Conservation (phyloP, 2,329 filamentous ascomycete species). For the Monosporascus sp. region DNA sequence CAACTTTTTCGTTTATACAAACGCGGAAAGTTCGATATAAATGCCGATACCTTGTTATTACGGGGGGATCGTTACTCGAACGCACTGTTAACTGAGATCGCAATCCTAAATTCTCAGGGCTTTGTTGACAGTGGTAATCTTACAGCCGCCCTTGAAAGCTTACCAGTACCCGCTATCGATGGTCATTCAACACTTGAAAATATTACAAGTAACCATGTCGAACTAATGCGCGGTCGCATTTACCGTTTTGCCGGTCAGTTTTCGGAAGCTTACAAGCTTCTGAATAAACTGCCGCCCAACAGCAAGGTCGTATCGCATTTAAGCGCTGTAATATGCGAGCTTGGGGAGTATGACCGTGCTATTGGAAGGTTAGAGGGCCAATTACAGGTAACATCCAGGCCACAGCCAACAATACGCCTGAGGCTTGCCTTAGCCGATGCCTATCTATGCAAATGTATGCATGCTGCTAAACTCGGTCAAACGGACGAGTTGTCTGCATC, state of each 20-base stretch:
- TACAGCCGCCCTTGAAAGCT: background rate
- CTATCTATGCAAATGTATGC: too few relatives aligned
- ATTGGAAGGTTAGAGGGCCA: too few relatives aligned
- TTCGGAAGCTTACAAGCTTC: background rate
- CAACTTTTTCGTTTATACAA: background rate
- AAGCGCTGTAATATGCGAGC: too few relatives aligned
- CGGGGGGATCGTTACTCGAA: slow-evolving; percentile 1
- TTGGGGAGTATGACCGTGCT: too few relatives aligned
- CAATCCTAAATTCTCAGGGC: slow-evolving; percentile 2
- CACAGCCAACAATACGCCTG: too few relatives aligned
- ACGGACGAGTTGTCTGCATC: too few relatives aligned
- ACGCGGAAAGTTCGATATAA: background rate
- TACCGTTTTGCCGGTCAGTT: slow-evolving; percentile 6
- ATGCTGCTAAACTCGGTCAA: too few relatives aligned
- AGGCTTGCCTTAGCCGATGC: too few relatives aligned
- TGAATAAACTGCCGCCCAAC: too few relatives aligned
- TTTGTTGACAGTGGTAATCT: background rate
- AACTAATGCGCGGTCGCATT: slow-evolving; percentile 4
- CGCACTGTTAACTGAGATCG: slow-evolving; percentile 1
- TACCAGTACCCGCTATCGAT: background rate
- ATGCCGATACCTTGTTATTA: background rate
- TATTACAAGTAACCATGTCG: background rate
- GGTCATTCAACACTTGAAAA: background rate
- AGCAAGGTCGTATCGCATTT: too few relatives aligned
- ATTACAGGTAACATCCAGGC: too few relatives aligned